A percentile compares a stretch with the other conserved stretches of the same genome.
These are phyloP conservation scores for Salix brachista DNA, from an alignment of 345 rosid genomes.

Conservation along the genomic window DNA sequence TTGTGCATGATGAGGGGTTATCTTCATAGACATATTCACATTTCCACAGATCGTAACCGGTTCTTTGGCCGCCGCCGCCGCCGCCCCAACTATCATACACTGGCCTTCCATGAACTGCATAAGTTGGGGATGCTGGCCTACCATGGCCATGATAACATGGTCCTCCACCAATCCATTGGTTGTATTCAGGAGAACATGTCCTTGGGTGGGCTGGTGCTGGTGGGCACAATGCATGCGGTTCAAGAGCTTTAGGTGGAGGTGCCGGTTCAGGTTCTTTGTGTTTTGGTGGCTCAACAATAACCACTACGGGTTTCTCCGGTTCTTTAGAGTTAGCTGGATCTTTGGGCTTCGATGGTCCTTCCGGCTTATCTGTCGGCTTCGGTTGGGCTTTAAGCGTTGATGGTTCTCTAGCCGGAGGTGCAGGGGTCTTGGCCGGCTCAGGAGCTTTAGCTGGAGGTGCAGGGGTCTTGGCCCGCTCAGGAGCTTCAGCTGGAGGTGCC, in stretches of 20 bases:
- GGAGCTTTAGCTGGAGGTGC: too few species aligned
- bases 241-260: not conserved
- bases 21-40: constrained; percentile 48
- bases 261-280: not conserved
- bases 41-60: constrained; percentile 15
- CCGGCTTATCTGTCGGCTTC: too few species aligned
- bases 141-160: constrained; percentile 12
- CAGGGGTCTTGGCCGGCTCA: too few species aligned
- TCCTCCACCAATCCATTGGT: constrained; percentile 20
- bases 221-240: not conserved
- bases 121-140: not conserved
- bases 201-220: constrained; percentile 5
- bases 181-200: constrained; percentile 25
- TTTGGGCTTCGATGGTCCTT: not conserved
- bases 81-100: constrained; percentile 23
- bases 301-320: not conserved
- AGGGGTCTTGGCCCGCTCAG: too few species aligned
- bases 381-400: too few species aligned
- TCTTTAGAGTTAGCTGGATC: constrained; percentile 17
- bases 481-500: too few species aligned
- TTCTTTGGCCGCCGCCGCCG: constrained; percentile 14
- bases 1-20: constrained; percentile 43
- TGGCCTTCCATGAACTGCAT: constrained; percentile 27
- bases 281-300: not conserved
- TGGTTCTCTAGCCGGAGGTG: too few species aligned